Evolutionary conservation across 306 rosid species (phyloP), one percentile per base, ranked within the genome.

Genomic region (Arachis hypogaea): DNA sequence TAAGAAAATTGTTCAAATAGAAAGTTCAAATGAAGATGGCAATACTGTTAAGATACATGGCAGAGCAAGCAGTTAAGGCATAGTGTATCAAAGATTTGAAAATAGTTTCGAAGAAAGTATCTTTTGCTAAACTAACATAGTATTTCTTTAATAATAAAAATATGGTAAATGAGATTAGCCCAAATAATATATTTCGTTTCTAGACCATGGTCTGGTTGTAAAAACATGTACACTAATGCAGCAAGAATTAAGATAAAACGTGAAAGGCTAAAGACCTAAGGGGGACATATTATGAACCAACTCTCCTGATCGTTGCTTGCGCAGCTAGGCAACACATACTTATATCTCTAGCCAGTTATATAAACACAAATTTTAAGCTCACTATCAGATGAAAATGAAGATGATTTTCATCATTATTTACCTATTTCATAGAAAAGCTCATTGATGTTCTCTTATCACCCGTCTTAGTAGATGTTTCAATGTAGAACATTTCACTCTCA

Each of bases 81-180:
- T 51, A 57, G 42, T 68, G 69, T 45, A 69, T 60, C 52, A 69
- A 59, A 28, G 4, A n/a, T n/a, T 60, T 46, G 50, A 68, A 22
- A 77, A 60, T n/a, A 69, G 45, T 63, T 50, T 40, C 18, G 47
- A 46, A 46, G 61, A 4, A 2, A 6, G 18, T 45, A 75, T 12
- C 47, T 61, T 44, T 52, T 4, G 57, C 59, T 22, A 11, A 51
- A 59, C 14, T 43, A 11, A 22, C 46, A 69, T 18, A 18, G 18
- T 18, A 18, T 18, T 18, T 18, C 18, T 18, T 18, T 18, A 18
- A 18, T 18, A 18, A 18, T 18, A 9, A 59, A 59, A 59, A 30
- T 30, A 66, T 46, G 47, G 16, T 16, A 28, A 38, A 40, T 3
- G 22, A 60, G 33, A 60, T 40, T 28, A 60, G n/a, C 63, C 14